These are phyloP conservation scores for Tuctoria greenei DNA, from an alignment of 176 grass and related monocot species.

Conservation along the genomic window DNA sequence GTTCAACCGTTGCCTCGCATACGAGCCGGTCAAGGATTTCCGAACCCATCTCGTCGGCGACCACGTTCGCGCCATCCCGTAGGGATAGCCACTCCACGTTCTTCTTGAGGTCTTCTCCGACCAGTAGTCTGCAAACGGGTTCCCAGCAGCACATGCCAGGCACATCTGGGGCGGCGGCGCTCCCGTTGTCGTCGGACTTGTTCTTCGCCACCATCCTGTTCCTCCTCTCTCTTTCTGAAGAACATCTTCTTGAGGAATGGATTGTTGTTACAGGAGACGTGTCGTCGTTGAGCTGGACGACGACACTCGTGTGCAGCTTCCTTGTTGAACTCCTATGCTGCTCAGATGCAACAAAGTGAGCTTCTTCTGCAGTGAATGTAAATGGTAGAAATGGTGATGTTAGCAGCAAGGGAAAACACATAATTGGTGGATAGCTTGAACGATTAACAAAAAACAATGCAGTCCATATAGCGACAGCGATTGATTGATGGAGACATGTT, in stretches of 20 bases:
- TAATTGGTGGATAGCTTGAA: neutral
- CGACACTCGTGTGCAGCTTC: conserved; percentile 9
- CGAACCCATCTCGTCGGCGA: conserved; percentile 18
- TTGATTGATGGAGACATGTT: neutral
- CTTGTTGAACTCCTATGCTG: conserved; percentile 26
- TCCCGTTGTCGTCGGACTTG: too few relatives aligned
- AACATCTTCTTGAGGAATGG: conserved; percentile 5
- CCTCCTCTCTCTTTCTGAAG: conserved; percentile 21
- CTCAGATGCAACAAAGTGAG: neutral
- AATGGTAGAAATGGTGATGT: neutral
- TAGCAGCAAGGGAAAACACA: conserved; percentile 14
- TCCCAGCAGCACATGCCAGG: conserved; percentile 23
- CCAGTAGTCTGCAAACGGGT: conserved; percentile 35
- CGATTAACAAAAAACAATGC: conserved; percentile 1
- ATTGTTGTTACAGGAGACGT: neutral
- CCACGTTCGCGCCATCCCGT: neutral
- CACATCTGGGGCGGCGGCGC: neutral
- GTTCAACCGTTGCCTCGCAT: conserved; percentile 31
- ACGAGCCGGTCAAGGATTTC: conserved; percentile 46
- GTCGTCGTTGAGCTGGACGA: conserved; percentile 1
- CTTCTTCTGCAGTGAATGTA: conserved; percentile 33
- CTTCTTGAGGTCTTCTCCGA: conserved; percentile 43
- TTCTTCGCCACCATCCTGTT: conserved; percentile 11
- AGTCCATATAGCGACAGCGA: neutral
- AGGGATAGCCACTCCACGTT: conserved; percentile 10